Evolutionary conservation across 2,329 filamentous ascomycete species (phyloP).

Genomic region (Colletotrichum musae): DNA sequence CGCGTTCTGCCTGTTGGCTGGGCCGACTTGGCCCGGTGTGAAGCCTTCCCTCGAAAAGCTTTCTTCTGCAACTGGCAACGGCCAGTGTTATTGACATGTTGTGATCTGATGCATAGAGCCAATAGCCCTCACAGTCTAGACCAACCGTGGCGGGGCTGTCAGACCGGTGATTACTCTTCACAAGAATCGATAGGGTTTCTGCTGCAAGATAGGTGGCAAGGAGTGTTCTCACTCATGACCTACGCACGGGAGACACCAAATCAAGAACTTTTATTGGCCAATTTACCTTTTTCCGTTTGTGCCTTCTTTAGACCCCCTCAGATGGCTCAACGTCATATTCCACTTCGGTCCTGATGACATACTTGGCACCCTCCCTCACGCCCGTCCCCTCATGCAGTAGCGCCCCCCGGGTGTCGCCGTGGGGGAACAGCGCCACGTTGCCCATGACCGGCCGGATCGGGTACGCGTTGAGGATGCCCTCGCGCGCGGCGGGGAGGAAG

Average conservation of each 20-base stretch:
- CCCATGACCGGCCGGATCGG: constrained; percentile 79
- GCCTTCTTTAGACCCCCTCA: constrained; percentile 11
- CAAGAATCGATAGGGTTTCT: no score
- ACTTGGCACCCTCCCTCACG: constrained; percentile 76
- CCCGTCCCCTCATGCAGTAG: constrained; percentile 80
- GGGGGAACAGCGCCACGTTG: constrained; percentile 77
- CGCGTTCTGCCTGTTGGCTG: not conserved
- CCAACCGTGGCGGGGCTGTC: no score
- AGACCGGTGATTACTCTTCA: no score
- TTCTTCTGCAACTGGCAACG: no score
- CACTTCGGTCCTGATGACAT: constrained; percentile 80
- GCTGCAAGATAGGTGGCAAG: no score
- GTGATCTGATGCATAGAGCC: no score
- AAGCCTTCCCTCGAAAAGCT: no score
- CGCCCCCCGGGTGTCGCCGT: constrained; percentile 76
- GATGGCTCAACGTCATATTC: constrained; percentile 73
- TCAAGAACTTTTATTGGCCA: no score
- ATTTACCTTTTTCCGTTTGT: not conserved
- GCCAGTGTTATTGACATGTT: no score
- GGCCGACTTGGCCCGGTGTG: not conserved
- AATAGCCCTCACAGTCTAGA: no score
- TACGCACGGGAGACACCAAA: no score
- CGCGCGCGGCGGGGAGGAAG: constrained; percentile 74
- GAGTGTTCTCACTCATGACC: no score
- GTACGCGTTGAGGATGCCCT: constrained; percentile 79